phyloP scores from a whole-genome alignment of 1,284 basidiomycete species.

The Cryptococcus sp. region DNA sequence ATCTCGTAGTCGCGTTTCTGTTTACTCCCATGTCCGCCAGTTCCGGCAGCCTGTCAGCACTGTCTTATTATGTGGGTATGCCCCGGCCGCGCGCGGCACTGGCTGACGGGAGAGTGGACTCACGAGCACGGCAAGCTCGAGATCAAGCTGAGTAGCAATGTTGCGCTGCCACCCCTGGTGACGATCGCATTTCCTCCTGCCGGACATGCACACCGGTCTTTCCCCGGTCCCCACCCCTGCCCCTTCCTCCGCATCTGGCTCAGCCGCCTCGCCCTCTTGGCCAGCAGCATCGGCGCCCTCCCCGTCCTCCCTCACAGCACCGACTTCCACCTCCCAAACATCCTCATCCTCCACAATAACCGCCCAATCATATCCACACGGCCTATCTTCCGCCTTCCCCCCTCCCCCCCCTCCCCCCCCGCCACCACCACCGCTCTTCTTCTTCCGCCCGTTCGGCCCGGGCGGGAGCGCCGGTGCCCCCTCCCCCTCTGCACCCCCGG shows the following conservation, averaged over 20 bases:
- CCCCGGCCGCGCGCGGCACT: too few relatives aligned
- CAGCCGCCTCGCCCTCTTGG: constrained; percentile 7
- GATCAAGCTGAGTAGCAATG: constrained; percentile 26
- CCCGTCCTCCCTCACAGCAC: too few relatives aligned
- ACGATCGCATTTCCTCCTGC: constrained; percentile 35
- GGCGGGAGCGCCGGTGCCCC: too few relatives aligned
- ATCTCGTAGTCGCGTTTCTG: not conserved
- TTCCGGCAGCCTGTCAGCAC: too few relatives aligned
- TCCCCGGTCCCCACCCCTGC: not conserved
- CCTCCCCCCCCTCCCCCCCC: constrained; percentile 5
- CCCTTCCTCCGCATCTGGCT: constrained; percentile 3
- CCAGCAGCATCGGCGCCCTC: too few relatives aligned
- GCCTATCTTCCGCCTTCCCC: not conserved
- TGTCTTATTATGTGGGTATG: too few relatives aligned
- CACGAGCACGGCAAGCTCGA: constrained; percentile 31
- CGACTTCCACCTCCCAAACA: too few relatives aligned
- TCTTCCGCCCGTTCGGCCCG: not conserved
- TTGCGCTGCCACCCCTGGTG: constrained; percentile 47
- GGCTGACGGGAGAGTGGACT: constrained; percentile 9
- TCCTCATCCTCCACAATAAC: too few relatives aligned
- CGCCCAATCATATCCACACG: constrained; percentile 11
- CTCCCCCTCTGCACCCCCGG: too few relatives aligned
- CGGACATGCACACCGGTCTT: constrained; percentile 19
- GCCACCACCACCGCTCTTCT: constrained; percentile 4
- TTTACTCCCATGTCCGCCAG: too few relatives aligned